A percentile compares a stretch with the other conserved stretches of the same genome.
Conservation (phyloP, 2,329 filamentous ascomycete species). For the Paracorniculantispora psalliotae region DNA sequence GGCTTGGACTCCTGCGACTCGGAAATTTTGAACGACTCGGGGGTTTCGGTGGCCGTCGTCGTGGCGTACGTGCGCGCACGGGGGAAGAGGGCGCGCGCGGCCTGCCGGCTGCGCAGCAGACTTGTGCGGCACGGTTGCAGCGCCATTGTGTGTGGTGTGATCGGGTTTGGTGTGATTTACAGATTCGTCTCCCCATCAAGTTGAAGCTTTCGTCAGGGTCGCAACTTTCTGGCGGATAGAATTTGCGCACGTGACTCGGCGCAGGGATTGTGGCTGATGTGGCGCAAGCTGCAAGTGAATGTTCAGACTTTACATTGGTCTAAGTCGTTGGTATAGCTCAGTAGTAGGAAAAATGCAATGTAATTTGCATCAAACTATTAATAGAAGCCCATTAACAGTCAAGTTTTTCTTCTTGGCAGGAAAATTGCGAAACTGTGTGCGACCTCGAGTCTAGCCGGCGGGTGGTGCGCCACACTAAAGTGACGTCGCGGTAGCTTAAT, state of each 20-base stretch:
- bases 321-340: too few relatives aligned
- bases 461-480: background rate
- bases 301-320: too few relatives aligned
- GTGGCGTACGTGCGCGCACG: slow-evolving; percentile 11
- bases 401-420: too few relatives aligned
- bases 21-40: slow-evolving; percentile 12
- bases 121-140: slow-evolving; percentile 12
- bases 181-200: background rate
- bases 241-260: slow-evolving; percentile 11
- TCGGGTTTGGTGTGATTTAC: background rate
- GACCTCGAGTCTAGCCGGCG: too few relatives aligned
- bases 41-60: slow-evolving; percentile 5
- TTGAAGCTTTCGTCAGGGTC: background rate
- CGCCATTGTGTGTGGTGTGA: slow-evolving; percentile 10
- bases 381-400: too few relatives aligned
- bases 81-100: slow-evolving; percentile 1
- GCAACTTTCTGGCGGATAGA: slow-evolving; percentile 1
- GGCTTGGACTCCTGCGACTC: slow-evolving; percentile 31
- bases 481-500: slow-evolving; percentile 11
- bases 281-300: background rate
- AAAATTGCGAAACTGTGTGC: too few relatives aligned
- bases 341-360: too few relatives aligned
- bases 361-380: too few relatives aligned
- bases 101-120: slow-evolving; percentile 7
- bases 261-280: slow-evolving; percentile 4